Conservation (phyloP, 2,329 filamentous ascomycete genomes). For the Diaporthe sp. region DNA sequence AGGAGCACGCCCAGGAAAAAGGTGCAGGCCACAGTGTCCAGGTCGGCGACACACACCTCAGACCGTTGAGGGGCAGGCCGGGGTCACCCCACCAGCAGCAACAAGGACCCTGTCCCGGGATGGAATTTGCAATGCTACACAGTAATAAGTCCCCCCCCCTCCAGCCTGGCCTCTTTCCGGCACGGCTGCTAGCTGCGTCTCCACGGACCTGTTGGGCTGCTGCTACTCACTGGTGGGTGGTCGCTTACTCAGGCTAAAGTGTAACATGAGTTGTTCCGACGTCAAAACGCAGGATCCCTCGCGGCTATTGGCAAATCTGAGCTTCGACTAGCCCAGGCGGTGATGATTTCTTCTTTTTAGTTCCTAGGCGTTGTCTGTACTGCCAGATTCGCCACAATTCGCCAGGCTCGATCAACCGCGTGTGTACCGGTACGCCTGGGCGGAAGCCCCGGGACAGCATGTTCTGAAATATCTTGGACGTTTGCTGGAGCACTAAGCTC, state of each 20-base stretch:
- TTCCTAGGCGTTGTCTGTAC: not conserved
- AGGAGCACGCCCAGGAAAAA: not conserved
- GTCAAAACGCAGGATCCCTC: constrained; percentile 12
- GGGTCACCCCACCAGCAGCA: constrained; percentile 17
- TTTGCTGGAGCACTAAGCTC: constrained; percentile 15
- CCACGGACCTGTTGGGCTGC: not conserved
- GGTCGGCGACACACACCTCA: constrained; percentile 12
- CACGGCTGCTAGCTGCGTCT: not conserved
- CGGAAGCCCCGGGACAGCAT: constrained; percentile 10
- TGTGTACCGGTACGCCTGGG: not conserved
- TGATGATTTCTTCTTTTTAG: not conserved
- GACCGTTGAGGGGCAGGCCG: constrained; percentile 14
- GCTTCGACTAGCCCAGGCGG: not conserved
- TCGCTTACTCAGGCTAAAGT: constrained; percentile 25
- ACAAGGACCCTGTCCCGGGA: constrained; percentile 16
- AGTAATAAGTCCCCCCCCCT: too few relatives aligned
- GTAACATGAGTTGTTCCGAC: constrained; percentile 16
- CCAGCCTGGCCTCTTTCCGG: too few relatives aligned
- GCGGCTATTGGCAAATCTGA: constrained; percentile 1
- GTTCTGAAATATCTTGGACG: not conserved
- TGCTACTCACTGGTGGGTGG: constrained; percentile 2
- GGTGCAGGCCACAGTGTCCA: not conserved
- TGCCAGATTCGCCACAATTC: not conserved
- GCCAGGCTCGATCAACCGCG: not conserved
- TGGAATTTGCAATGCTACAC: too few relatives aligned